These are phyloP conservation scores for Breynia disticha DNA, from an alignment of 441 rosid genomes.

Conservation along the genomic window DNA sequence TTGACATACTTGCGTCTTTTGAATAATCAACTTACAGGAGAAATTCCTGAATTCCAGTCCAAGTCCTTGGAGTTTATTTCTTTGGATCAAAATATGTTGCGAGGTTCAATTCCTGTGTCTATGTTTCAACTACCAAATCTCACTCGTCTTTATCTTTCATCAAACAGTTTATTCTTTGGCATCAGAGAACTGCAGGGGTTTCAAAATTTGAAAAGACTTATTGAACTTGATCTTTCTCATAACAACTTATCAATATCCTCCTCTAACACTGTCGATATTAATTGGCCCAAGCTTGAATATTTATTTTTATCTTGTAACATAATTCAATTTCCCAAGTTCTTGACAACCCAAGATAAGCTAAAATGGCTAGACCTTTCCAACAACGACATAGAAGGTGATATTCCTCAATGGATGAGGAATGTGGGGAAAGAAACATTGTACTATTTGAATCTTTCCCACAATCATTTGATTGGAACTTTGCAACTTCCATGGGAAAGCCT, in stretches of 20 bases:
- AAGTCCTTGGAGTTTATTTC: too few relatives aligned
- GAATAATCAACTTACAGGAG: background rate
- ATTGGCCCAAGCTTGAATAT: background rate
- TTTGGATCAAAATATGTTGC: too few relatives aligned
- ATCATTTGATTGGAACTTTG: background rate
- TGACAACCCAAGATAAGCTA: background rate
- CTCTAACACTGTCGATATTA: background rate
- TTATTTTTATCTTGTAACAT: background rate
- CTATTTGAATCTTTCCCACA: slow-evolving; percentile 6
- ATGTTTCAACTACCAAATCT: too few relatives aligned
- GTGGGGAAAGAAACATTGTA: background rate
- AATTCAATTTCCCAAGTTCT: background rate
- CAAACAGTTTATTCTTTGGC: background rate
- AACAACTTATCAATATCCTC: background rate
- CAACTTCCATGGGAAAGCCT: background rate
- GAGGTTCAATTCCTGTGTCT: too few relatives aligned
- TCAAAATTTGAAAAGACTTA: background rate
- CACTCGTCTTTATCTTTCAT: background rate
- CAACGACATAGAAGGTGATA: background rate
- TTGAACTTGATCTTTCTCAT: background rate
- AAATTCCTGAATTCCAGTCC: background rate
- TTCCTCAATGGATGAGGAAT: background rate
- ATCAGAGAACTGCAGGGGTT: background rate
- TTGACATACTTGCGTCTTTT: background rate
- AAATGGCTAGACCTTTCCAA: background rate